Evolutionary conservation across 2,329 filamentous ascomycete species (phyloP).

Genomic region (Fusarium incarnatum): DNA sequence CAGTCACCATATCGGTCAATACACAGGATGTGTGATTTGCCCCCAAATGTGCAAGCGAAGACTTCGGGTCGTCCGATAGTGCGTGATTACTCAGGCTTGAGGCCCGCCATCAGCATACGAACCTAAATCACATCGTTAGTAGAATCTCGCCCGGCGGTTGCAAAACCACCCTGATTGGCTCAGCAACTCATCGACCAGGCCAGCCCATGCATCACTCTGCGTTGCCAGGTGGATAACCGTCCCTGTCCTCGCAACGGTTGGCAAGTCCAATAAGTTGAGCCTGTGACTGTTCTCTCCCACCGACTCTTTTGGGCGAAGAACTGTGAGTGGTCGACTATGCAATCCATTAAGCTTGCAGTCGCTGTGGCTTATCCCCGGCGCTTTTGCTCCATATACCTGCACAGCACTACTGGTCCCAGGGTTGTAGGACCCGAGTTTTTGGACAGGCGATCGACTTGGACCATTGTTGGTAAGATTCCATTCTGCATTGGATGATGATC

Average conservation of each 20-base stretch:
- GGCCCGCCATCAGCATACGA: constrained; percentile 26
- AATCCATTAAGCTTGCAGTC: constrained; percentile 29
- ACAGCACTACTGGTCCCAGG: neutral
- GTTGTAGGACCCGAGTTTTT: constrained; percentile 17
- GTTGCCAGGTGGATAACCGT: constrained; percentile 28
- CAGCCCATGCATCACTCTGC: constrained; percentile 19
- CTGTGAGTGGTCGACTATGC: constrained; percentile 26
- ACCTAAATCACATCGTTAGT: constrained; percentile 4
- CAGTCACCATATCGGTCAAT: constrained; percentile 29
- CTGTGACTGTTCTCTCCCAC: constrained; percentile 1
- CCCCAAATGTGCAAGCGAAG: constrained; percentile 33
- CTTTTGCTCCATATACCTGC: constrained; percentile 2
- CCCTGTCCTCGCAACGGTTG: constrained; percentile 5
- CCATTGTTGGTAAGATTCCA: constrained; percentile 7
- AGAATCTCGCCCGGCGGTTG: constrained; percentile 23
- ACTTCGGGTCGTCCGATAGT: constrained; percentile 40
- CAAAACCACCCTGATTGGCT: constrained; percentile 30
- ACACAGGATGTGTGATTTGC: constrained; percentile 31
- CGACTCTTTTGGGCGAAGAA: constrained; percentile 8
- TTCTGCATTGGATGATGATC: constrained; percentile 9
- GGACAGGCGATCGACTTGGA: constrained; percentile 26
- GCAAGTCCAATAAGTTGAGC: constrained; percentile 1
- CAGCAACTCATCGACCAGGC: constrained; percentile 1
- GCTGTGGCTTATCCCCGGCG: constrained; percentile 7
- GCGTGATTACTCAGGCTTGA: constrained; percentile 33